A percentile compares a stretch with the other conserved stretches of the same genome.
phyloP scores from a whole-genome alignment of 805 yeast genomes.

The Metschnikowia peoriensis region DNA sequence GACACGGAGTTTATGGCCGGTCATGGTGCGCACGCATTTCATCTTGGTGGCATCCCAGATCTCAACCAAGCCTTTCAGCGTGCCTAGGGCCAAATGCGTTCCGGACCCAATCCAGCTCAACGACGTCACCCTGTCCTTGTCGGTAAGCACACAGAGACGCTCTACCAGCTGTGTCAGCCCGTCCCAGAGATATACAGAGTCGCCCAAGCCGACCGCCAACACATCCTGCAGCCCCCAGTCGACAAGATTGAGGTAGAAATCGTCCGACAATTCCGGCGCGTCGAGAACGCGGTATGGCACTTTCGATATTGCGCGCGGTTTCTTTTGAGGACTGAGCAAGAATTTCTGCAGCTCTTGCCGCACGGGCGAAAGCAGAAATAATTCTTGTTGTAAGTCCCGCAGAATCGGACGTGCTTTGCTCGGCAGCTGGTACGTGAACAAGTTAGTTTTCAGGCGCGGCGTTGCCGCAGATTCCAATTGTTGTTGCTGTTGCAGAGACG shows the following conservation, averaged over 20 bases:
- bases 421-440: constrained; percentile 76
- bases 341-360: constrained; percentile 82
- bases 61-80: constrained; percentile 81
- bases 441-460: constrained; percentile 51
- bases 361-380: constrained; percentile 82
- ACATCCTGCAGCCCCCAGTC: constrained; percentile 95
- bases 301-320: constrained; percentile 72
- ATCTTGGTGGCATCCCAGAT: constrained; percentile 89
- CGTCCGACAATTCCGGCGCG: constrained; percentile 94
- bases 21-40: constrained; percentile 84
- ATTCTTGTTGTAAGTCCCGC: constrained; percentile 64
- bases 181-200: constrained; percentile 87
- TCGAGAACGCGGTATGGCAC: constrained; percentile 92
- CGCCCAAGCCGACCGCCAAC: constrained; percentile 86
- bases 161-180: constrained; percentile 81
- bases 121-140: constrained; percentile 73
- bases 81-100: constrained; percentile 91
- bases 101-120: constrained; percentile 94
- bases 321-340: constrained; percentile 78
- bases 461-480: constrained; percentile 23
- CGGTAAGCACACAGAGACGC: constrained; percentile 71
- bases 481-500: no score
- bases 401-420: constrained; percentile 60
- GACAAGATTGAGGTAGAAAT: constrained; percentile 84
- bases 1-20: constrained; percentile 85